Evolutionary conservation across 106 monocot genomes (phyloP), one percentile per base, ranked within the genome.

Genomic region (Ottelia alismoides): DNA sequence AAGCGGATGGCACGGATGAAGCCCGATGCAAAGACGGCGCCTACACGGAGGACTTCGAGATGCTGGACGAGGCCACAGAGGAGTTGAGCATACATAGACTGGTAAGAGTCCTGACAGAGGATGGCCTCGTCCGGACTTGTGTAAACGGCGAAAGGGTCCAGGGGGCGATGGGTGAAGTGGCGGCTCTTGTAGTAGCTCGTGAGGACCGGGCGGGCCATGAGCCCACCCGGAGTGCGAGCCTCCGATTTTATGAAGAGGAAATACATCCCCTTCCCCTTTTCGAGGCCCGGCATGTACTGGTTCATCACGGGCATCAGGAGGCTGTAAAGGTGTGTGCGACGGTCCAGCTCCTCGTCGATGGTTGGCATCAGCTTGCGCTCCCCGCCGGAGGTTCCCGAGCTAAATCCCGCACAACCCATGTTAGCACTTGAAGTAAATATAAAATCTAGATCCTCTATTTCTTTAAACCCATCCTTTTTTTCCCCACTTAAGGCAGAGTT

Each of bases 161-260:
- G 43, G 4, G 48, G 46, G 26, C 46, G 48, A 23, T 27, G 28
- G 26, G 28, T 32, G 61, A 61, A 61, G 20, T 48, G 27, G 20
- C 49, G 28, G 61, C 61, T 61, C 47, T 61, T 49, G 61, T 48
- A 48, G 47, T 61, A 61, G 61, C 61, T 61, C 28, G 61, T 61
- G 46, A 49, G 47, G 11, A 49, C 61, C n/a, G 61, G 47, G 3
- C 61, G 27, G 48, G 61, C 61, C 17, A n/a, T 16, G 28, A 61
- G 61, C 12, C 61, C 61, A 0, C 61, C 61, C 3, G 61, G 48
- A 2, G 61, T 61, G 28, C 28, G 47, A 18, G 25, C 43, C 61
- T 49, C 61, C 28, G 46, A 48, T 12, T 49, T 61, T 25, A 49
- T 40, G 22, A 61, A 61, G 18, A 61, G 47, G 26, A 61, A 61